Percentiles rank a stretch among this genome's conserved stretches.
These are phyloP conservation scores for Alloascoidea africana DNA, from an alignment of 805 yeast genomes.

Conservation along the genomic window DNA sequence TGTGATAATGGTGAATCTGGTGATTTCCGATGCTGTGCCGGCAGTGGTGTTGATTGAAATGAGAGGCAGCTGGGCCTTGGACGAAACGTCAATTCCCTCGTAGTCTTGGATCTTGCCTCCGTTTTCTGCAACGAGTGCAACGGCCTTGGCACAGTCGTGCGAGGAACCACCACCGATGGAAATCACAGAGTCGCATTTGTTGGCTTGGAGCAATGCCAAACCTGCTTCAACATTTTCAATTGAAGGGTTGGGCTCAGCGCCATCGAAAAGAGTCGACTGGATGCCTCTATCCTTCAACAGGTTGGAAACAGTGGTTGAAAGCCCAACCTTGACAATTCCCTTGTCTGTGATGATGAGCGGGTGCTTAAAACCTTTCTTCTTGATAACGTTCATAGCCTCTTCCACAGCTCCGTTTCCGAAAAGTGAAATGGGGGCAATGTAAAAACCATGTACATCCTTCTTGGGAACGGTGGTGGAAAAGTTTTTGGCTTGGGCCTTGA, in stretches of 20 bases:
- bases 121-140: conserved; percentile 13
- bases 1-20: conserved; percentile 13
- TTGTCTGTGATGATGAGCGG: conserved; percentile 15
- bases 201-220: conserved; percentile 8
- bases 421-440: conserved; percentile 12
- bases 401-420: conserved; percentile 14
- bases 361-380: conserved; percentile 9
- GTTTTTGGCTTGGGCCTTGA: background rate
- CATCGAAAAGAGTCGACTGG: background rate
- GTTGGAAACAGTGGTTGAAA: conserved; percentile 12
- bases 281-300: conserved; percentile 10
- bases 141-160: conserved; percentile 14
- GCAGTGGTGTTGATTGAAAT: conserved; percentile 14
- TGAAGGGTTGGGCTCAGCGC: conserved; percentile 12
- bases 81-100: conserved; percentile 12
- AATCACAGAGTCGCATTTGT: conserved; percentile 10
- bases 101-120: conserved; percentile 13
- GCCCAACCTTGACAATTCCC: conserved; percentile 15
- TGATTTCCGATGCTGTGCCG: conserved; percentile 14
- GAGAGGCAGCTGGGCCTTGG: conserved; percentile 9
- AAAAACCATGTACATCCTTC: conserved; percentile 8
- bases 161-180: conserved; percentile 15
- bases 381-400: conserved; percentile 10
- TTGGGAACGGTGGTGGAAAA: background rate
- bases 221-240: conserved; percentile 11